These are phyloP conservation scores for Phyllosticta citrichinensis DNA, from an alignment of 2,329 filamentous ascomycete species.

Conservation along the genomic window DNA sequence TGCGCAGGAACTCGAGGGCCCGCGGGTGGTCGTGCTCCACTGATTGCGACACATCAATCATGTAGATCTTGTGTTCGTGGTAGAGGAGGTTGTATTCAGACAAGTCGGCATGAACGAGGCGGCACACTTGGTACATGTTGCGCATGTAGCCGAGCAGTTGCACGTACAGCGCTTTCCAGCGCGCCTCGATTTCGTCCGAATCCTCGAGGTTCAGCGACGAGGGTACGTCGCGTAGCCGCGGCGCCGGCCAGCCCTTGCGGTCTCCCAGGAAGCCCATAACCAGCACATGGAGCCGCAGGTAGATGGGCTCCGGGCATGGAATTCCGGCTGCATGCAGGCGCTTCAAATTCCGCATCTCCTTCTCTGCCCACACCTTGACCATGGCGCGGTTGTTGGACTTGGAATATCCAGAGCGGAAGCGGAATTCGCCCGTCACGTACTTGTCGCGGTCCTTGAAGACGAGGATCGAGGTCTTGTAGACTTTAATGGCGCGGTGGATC, in stretches of 20 bases:
- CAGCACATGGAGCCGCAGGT: conserved; percentile 85
- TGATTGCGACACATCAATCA: conserved; percentile 96
- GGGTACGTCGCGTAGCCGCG: conserved; percentile 76
- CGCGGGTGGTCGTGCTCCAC: conserved; percentile 95
- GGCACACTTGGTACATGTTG: conserved; percentile 83
- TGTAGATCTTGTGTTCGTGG: conserved; percentile 69
- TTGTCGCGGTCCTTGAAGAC: conserved; percentile 97
- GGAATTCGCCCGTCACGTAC: conserved; percentile 89
- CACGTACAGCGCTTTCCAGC: conserved; percentile 71
- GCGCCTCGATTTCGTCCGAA: conserved; percentile 45
- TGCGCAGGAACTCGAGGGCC: conserved; percentile 84
- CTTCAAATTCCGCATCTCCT: conserved; percentile 90
- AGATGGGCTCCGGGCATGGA: conserved; percentile 79
- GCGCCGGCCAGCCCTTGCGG: conserved; percentile 76
- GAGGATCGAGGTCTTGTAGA: conserved; percentile 96
- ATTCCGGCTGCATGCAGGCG: conserved; percentile 77
- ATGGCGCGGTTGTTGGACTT: conserved; percentile 93
- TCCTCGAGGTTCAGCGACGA: conserved; percentile 48
- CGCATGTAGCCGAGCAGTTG: conserved; percentile 85
- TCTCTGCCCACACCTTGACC: conserved; percentile 98
- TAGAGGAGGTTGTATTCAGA: conserved; percentile 98
- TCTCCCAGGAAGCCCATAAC: conserved; percentile 92
- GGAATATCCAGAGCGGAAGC: conserved; percentile 83
- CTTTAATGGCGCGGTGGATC: conserved; percentile 82
- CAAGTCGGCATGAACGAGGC: conserved; percentile 87